Percentiles rank a stretch among this genome's conserved stretches.
These are phyloP conservation scores for Solanum infundibuliforme DNA, from an alignment of 257 asterid species.

Conservation along the genomic window DNA sequence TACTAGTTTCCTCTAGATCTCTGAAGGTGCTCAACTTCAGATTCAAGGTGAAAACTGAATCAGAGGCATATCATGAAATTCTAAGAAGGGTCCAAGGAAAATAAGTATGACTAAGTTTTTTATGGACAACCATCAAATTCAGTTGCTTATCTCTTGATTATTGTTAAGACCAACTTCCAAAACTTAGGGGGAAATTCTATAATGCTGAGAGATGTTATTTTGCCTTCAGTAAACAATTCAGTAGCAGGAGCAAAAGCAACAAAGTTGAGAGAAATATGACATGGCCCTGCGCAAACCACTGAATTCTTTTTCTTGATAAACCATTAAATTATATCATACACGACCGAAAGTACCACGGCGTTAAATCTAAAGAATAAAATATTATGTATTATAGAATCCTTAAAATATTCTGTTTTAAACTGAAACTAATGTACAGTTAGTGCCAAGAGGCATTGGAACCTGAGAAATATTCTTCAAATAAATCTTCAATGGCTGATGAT, in stretches of 20 bases:
- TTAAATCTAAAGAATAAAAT: neutral
- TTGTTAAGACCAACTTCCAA: neutral
- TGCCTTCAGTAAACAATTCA: neutral
- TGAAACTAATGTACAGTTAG: neutral
- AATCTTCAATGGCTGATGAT: conserved; percentile 13
- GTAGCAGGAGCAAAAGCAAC: neutral
- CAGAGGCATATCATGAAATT: neutral
- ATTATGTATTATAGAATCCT: neutral
- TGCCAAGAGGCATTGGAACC: conserved; percentile 25
- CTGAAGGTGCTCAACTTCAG: neutral
- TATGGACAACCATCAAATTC: neutral
- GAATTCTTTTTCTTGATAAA: neutral
- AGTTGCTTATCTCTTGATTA: neutral
- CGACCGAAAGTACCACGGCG: neutral
- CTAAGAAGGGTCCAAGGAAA: neutral
- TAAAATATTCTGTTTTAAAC: neutral
- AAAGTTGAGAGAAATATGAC: neutral
- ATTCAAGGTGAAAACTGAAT: neutral
- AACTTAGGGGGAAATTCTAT: neutral
- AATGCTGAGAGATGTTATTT: neutral
- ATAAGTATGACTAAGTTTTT: neutral
- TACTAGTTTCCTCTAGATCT: neutral
- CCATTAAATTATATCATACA: neutral
- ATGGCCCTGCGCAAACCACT: neutral
- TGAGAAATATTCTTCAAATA: conserved; percentile 22